These are phyloP conservation scores for Corymbia maculata DNA, from an alignment of 345 rosid genomes.

Conservation along the genomic window DNA sequence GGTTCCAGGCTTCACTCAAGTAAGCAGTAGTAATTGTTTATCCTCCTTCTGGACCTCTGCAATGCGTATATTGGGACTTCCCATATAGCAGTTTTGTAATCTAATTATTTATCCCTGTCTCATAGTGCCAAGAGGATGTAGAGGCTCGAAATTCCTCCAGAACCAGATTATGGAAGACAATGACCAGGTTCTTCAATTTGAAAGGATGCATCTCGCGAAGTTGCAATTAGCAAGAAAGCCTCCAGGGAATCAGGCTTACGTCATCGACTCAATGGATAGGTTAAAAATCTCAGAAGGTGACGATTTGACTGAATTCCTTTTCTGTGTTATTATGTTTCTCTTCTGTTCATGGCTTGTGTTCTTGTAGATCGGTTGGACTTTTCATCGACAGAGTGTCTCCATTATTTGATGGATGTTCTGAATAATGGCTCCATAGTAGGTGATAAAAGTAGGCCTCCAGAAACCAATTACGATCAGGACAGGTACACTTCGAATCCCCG, in stretches of 20 bases:
- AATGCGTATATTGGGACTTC: neutral
- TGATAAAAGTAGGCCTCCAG: constrained; percentile 5
- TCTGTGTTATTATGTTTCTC: neutral
- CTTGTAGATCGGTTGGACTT: constrained; percentile 16
- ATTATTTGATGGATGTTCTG: constrained; percentile 21
- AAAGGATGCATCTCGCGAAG: constrained; percentile 27
- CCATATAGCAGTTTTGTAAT: neutral
- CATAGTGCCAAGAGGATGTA: constrained; percentile 39
- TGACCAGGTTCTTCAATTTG: constrained; percentile 26
- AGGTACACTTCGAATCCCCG: constrained; percentile 10
- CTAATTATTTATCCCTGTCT: neutral
- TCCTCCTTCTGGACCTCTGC: neutral
- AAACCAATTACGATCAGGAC: constrained; percentile 24
- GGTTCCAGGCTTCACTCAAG: constrained; percentile 46
- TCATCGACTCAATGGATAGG: constrained; percentile 20
- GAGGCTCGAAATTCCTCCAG: constrained; percentile 26
- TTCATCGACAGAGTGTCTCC: constrained; percentile 23
- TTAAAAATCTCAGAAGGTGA: constrained; percentile 28
- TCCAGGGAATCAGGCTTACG: constrained; percentile 8
- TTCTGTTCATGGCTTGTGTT: neutral
- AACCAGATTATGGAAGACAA: constrained; percentile 37
- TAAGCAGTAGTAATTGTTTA: constrained; percentile 4
- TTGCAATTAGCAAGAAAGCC: constrained; percentile 20
- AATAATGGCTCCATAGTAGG: constrained; percentile 14
- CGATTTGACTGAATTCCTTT: neutral